A percentile compares a stretch with the other conserved stretches of the same genome.
These are phyloP conservation scores for Paecilomyces fulvus DNA, from an alignment of 2,329 filamentous ascomycete species.

Conservation along the genomic window DNA sequence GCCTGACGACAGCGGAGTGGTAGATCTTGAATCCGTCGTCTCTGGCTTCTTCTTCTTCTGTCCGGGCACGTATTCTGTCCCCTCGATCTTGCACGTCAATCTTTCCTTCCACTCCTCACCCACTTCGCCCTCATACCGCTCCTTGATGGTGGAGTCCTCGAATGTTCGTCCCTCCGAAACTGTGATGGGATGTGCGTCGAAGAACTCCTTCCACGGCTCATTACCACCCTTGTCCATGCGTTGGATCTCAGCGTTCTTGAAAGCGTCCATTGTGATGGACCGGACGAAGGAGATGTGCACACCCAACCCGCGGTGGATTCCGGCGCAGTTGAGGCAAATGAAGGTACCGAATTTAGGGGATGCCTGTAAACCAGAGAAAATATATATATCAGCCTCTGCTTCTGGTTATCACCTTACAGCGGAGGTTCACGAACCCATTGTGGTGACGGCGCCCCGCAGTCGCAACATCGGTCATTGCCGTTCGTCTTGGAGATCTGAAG, in stretches of 20 bases:
- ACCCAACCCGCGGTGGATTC: constrained; percentile 86
- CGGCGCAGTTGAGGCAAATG: constrained; percentile 94
- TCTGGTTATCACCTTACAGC: not conserved
- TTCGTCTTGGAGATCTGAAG: constrained; percentile 83
- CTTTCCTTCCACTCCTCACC: constrained; percentile 96
- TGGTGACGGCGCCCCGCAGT: constrained; percentile 89
- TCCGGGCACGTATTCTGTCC: constrained; percentile 70
- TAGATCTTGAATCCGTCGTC: constrained; percentile 12
- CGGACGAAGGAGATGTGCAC: constrained; percentile 98
- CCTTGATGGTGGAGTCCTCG: constrained; percentile 81
- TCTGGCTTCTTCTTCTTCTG: constrained; percentile 53
- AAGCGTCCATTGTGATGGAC: constrained; percentile 96
- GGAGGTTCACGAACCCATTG: constrained; percentile 67
- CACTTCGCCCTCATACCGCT: constrained; percentile 79
- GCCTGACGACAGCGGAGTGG: constrained; percentile 16
- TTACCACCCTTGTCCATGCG: constrained; percentile 93
- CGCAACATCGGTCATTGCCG: constrained; percentile 83
- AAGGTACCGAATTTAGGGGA: constrained; percentile 97
- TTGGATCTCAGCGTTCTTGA: constrained; percentile 86
- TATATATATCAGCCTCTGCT: not conserved
- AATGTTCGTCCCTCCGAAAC: constrained; percentile 62
- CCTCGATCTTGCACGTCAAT: constrained; percentile 78
- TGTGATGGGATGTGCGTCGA: constrained; percentile 62
- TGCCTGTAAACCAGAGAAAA: constrained; percentile 36
- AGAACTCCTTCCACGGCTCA: constrained; percentile 77